Conservation (phyloP, 2,329 filamentous ascomycete species). For the Hymenoscyphus repandus region DNA sequence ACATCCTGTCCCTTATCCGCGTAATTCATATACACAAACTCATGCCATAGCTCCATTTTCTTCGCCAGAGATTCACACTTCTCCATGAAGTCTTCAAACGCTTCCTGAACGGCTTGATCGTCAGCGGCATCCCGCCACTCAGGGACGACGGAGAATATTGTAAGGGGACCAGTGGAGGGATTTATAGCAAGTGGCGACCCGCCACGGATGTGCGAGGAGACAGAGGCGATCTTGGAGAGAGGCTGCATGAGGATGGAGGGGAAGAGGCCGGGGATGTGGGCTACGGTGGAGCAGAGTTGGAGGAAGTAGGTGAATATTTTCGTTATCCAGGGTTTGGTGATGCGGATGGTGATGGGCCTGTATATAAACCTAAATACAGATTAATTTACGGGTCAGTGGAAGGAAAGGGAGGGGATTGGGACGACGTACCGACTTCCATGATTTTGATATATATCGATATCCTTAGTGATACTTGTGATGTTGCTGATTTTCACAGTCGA, state of each 20-base stretch:
- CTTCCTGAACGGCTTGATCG: neutral
- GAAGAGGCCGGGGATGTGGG: neutral
- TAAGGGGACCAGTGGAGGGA: neutral
- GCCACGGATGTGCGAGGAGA: neutral
- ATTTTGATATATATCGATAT: neutral
- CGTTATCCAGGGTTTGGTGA: too few species aligned
- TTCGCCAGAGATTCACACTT: neutral
- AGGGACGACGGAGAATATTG: neutral
- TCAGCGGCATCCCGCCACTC: neutral
- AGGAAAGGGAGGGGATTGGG: too few species aligned
- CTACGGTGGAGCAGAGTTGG: neutral
- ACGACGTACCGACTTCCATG: neutral
- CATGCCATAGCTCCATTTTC: neutral
- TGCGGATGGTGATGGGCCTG: neutral
- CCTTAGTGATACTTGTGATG: neutral
- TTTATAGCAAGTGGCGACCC: neutral
- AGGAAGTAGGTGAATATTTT: neutral
- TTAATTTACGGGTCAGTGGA: neutral
- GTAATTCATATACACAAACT: constrained; percentile 35
- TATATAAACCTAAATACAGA: neutral
- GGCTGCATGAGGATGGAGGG: neutral
- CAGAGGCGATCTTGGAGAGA: neutral
- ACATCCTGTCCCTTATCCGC: constrained; percentile 32
- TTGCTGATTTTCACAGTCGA: neutral
- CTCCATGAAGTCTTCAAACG: neutral